Conservation (phyloP, 805 yeast species). For the Ascoidea tarda region DNA sequence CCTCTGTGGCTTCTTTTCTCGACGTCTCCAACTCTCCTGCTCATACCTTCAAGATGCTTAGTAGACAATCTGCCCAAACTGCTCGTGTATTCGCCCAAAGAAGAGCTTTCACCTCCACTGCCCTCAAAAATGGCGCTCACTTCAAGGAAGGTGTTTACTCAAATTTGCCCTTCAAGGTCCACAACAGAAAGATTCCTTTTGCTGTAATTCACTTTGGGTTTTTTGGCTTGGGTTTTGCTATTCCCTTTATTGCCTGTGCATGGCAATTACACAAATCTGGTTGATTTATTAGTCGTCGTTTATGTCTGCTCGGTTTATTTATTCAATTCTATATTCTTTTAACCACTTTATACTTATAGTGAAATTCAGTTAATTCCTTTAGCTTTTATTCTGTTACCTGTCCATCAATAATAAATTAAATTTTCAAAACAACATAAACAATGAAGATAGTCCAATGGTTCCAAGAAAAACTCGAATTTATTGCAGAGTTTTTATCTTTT, state of each 20-base stretch:
- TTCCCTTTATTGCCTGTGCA: constrained; percentile 68
- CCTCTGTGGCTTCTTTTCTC: too few relatives aligned
- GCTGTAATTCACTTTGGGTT: constrained; percentile 71
- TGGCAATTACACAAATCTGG: constrained; percentile 88
- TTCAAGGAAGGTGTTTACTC: constrained; percentile 77
- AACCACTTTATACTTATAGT: too few relatives aligned
- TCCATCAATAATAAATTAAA: too few relatives aligned
- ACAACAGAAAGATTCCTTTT: constrained; percentile 84
- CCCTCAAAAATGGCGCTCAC: constrained; percentile 33
- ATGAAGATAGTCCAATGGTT: too few relatives aligned
- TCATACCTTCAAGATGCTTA: constrained; percentile 12
- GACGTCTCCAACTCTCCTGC: too few relatives aligned
- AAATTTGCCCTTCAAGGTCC: constrained; percentile 90
- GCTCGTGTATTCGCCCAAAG: constrained; percentile 17
- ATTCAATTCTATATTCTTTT: too few relatives aligned
- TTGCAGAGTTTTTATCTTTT: too few relatives aligned
- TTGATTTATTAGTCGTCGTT: constrained; percentile 1
- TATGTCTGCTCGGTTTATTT: too few relatives aligned
- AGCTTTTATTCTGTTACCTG: too few relatives aligned
- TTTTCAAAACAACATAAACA: too few relatives aligned
- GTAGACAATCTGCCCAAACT: constrained; percentile 18
- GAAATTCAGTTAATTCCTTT: too few relatives aligned
- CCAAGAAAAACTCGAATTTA: too few relatives aligned
- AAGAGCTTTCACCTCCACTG: constrained; percentile 43
- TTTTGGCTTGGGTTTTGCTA: constrained; percentile 53